Evolutionary conservation across 2,329 filamentous ascomycete genomes (phyloP), one percentile per base, ranked within the genome.

Genomic region (Colletotrichum liaoningense): DNA sequence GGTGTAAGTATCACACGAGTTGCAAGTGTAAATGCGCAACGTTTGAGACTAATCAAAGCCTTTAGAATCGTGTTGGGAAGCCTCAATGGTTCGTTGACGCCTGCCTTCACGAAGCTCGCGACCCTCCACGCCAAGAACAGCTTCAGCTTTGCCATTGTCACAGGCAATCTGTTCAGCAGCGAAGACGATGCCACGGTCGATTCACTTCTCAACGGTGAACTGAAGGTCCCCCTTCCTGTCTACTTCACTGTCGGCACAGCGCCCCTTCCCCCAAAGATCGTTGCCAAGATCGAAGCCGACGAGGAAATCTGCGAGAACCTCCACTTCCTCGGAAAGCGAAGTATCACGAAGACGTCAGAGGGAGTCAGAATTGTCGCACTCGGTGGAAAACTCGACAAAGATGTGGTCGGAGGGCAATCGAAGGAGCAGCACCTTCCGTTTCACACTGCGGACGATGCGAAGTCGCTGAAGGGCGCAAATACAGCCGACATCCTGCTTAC

Each of bases 281-380:
- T 93, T 24, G 90, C 93, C 79, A 95, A 92, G 80, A 88, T 98
- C 65, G 89, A 94, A 79, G 88, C 89, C 42, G 90, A 93, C 75
- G 92, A 92, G 79, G 90, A 92, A 77, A 88, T 99, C 22, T 98
- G 95, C 80, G 89, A 93, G n/a, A 98, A 99, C 80, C 89, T 99
- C 12, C 94, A 94, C 83, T 97, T 93, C 79, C 89, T 99, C 1
- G 95, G 94, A 70, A 97, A 97, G 82, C 92, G 95, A 78, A 94
- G 94, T 74, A 92, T 93, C 16, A 93, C 95, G 65, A 98, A 97
- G 81, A 98, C 96, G 0, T 93, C 94, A 0, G 95, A 98, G 76
- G 96, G 95, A 1, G 87, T 98, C 58, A 92, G 93, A 63, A 95
- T 99, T 74, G 94, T 96, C n/a, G 88, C 94, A 0, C 87, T 99